phyloP scores from a whole-genome alignment of 1,284 basidiomycete species.

The Ceratobasidium sp. region DNA sequence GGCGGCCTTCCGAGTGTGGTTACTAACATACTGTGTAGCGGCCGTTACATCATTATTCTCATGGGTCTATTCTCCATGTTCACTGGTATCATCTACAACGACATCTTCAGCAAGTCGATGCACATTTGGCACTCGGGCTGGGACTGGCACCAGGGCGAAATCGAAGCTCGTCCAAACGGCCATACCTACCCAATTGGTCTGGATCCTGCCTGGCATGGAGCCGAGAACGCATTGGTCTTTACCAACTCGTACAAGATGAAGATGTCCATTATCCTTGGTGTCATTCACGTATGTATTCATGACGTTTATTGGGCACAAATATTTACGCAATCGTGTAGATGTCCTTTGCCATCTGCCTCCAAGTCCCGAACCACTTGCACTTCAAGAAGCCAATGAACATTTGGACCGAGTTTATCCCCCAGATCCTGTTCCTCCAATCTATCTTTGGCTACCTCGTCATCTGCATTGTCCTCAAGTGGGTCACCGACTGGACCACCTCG shows the following conservation, averaged over 20 bases:
- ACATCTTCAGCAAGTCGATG: slow-evolving; percentile 95
- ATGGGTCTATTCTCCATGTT: slow-evolving; percentile 97
- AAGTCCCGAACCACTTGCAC: slow-evolving; percentile 93
- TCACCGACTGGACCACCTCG: slow-evolving; percentile 80
- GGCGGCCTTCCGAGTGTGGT: slow-evolving; percentile 9
- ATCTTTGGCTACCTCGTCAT: slow-evolving; percentile 97
- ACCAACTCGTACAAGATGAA: slow-evolving; percentile 99
- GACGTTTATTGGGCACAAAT: not conserved
- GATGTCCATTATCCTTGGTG: slow-evolving; percentile 97
- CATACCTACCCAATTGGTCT: slow-evolving; percentile 90
- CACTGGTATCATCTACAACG: slow-evolving; percentile 98
- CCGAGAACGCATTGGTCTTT: slow-evolving; percentile 92
- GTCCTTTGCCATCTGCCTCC: slow-evolving; percentile 96
- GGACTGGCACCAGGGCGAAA: slow-evolving; percentile 68
- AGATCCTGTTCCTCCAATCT: slow-evolving; percentile 95
- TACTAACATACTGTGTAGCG: slow-evolving; percentile 57
- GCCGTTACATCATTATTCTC: slow-evolving; percentile 96
- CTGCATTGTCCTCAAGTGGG: slow-evolving; percentile 98
- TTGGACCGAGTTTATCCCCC: slow-evolving; percentile 94
- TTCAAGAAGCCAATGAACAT: slow-evolving; percentile 89
- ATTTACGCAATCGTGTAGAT: slow-evolving; percentile 64
- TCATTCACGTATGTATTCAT: slow-evolving; percentile 82
- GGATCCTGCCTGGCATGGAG: slow-evolving; percentile 94
- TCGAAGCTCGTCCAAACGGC: slow-evolving; percentile 65
- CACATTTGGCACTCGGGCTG: slow-evolving; percentile 91